Evolutionary conservation across 148 eudicot genomes (phyloP), one percentile per base, ranked within the genome.

Genomic region (Tetragonia tetragonoides): DNA sequence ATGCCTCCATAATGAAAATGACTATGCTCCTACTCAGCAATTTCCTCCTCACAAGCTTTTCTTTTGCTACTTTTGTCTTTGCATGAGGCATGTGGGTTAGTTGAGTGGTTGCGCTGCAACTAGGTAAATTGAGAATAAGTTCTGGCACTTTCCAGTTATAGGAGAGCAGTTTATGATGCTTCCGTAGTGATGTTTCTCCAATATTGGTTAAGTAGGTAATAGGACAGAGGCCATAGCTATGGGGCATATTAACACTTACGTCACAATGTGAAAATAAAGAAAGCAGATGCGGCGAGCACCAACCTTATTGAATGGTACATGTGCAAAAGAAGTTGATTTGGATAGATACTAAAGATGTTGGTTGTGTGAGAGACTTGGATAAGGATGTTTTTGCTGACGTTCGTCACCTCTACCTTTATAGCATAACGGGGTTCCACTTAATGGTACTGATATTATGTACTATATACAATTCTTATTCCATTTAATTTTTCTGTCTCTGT

Each of bases 211-310:
- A 71, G 76, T 61, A 70, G 67, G 39, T 40, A 24, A 18, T 63
- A 78, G 76, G 76, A 72, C 75, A 78, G 20, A 49, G 34, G 34
- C 76, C 51, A 41, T 65, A 79, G 56, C 54, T 6, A 51, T 72
- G 23, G 54, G 23, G 66, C 72, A 66, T 38, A 72, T 65, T 41
- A 7, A 53, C 46, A 49, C 65, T 69, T 75, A 64, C 59, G 51
- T 69, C 75, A 59, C 56, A 24, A 24, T 37, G 38, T 42, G 74
- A 24, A 15, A 70, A 71, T 24, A 70, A 69, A 67, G 74, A 80
- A 67, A 80, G 78, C 39, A 72, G 46, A 81, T 81, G 83, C 83
- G 83, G 79, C 76, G 79, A 76, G 79, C 79, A 81, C 79, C 83
- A 76, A 63, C 83, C 75, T 76, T 76, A 60, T 70, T 76, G 40